Evolutionary conservation across 306 rosid genomes (phyloP).

Genomic region (Arachis hypogaea): DNA sequence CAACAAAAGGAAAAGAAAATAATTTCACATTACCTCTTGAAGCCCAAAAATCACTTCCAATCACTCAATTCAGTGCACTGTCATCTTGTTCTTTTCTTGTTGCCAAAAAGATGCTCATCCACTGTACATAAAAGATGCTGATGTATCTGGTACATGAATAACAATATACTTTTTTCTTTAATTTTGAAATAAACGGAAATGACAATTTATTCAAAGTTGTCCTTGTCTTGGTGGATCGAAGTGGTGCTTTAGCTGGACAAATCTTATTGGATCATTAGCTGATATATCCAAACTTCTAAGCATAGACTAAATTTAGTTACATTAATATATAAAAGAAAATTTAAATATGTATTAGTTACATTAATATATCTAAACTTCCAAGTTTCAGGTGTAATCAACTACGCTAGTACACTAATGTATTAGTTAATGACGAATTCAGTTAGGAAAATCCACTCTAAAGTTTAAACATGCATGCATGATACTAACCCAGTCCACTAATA

Average conservation of each 20-base stretch:
- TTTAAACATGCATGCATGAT: neutral
- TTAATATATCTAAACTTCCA: no score
- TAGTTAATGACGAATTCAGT: constrained; percentile 15
- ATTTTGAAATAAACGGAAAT: no score
- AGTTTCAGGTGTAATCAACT: neutral
- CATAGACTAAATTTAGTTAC: no score
- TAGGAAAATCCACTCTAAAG: no score
- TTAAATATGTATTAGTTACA: no score
- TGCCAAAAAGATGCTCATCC: no score
- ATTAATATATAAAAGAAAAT: no score
- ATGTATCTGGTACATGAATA: no score
- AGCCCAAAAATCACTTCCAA: neutral
- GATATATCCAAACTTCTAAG: constrained; percentile 39
- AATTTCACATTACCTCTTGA: neutral
- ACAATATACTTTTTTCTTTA: no score
- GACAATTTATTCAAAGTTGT: constrained; percentile 13
- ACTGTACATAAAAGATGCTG: no score
- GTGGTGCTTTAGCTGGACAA: constrained; percentile 37
- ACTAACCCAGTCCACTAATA: constrained; percentile 96
- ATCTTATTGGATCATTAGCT: constrained; percentile 40
- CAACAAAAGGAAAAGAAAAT: constrained; percentile 12
- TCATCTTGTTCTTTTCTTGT: no score
- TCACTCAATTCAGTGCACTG: no score
- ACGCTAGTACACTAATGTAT: neutral
- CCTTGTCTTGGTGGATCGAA: constrained; percentile 31